phyloP scores from a whole-genome alignment of 352 stramenopile genomes.

The Pythium rhizo-oryzae region DNA sequence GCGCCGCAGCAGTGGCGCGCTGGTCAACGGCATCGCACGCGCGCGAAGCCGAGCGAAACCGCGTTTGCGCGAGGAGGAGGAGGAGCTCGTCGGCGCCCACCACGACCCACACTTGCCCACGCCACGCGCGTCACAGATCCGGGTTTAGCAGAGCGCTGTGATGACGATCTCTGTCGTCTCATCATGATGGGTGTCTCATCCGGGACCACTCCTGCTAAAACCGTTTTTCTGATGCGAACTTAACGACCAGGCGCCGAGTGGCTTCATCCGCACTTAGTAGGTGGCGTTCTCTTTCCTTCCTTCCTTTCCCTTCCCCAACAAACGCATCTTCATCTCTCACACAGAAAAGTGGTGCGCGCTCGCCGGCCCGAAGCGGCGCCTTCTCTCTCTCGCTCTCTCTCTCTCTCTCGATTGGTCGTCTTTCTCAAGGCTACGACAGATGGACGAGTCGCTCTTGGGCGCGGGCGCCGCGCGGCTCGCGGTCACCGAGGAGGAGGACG shows the following conservation, averaged over 20 bases:
- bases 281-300: neutral
- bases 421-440: too few relatives aligned
- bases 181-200: neutral
- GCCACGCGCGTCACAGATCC: constrained; percentile 24
- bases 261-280: neutral
- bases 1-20: neutral
- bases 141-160: constrained; percentile 11
- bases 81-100: neutral
- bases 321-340: neutral
- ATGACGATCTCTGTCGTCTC: constrained; percentile 2
- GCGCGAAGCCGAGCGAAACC: neutral
- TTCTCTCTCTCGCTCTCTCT: neutral
- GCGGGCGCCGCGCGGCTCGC: constrained; percentile 25
- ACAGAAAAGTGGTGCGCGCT: neutral
- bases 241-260: too few relatives aligned
- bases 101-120: constrained; percentile 4
- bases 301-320: neutral
- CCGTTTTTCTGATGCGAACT: constrained; percentile 2
- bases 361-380: constrained; percentile 9
- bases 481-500: constrained; percentile 66
- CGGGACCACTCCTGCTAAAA: neutral
- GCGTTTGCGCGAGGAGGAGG: neutral
- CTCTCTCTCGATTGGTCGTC: neutral
- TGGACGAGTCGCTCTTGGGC: constrained; percentile 73
- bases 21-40: neutral